Percentiles rank a stretch among this genome's conserved stretches.
phyloP scores from a whole-genome alignment of 106 monocot genomes.

The Allium fistulosum region DNA sequence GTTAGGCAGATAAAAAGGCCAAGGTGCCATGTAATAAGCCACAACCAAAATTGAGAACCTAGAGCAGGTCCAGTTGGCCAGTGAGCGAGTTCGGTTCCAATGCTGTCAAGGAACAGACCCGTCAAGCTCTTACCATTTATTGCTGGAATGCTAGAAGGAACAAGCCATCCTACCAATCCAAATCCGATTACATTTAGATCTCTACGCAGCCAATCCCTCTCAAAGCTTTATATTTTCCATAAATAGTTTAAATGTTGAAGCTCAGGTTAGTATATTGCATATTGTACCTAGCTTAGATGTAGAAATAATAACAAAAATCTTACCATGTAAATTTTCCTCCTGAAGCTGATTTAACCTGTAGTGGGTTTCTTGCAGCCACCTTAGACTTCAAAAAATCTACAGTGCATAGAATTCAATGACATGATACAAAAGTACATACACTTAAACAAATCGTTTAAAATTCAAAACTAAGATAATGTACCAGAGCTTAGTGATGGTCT shows the following conservation, averaged over 20 bases:
- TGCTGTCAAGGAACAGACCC: conserved; percentile 93
- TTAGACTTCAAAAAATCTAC: conserved; percentile 51
- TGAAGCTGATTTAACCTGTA: conserved; percentile 29
- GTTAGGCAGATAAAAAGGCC: conserved; percentile 85
- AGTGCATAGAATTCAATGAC: not conserved
- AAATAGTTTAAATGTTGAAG: not conserved
- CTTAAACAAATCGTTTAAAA: not conserved
- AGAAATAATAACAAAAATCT: not conserved
- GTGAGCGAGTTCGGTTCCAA: conserved; percentile 83
- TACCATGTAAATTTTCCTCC: conserved; percentile 79
- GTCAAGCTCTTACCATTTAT: conserved; percentile 87
- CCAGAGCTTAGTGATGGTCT: no score
- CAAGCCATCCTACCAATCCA: conserved; percentile 82
- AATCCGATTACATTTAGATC: conserved; percentile 54
- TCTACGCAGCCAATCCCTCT: conserved; percentile 57
- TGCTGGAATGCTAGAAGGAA: conserved; percentile 80
- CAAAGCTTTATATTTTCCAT: conserved; percentile 33
- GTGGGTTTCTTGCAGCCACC: conserved; percentile 45
- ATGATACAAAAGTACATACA: not conserved
- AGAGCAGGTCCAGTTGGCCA: conserved; percentile 86
- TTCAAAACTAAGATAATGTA: not conserved
- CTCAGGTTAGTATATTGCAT: not conserved
- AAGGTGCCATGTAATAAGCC: conserved; percentile 92
- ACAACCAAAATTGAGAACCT: conserved; percentile 86
- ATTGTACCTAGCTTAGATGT: not conserved